Evolutionary conservation across 202 grass and related monocot species (phyloP).

Genomic region (Schoenoplectus triqueter): DNA sequence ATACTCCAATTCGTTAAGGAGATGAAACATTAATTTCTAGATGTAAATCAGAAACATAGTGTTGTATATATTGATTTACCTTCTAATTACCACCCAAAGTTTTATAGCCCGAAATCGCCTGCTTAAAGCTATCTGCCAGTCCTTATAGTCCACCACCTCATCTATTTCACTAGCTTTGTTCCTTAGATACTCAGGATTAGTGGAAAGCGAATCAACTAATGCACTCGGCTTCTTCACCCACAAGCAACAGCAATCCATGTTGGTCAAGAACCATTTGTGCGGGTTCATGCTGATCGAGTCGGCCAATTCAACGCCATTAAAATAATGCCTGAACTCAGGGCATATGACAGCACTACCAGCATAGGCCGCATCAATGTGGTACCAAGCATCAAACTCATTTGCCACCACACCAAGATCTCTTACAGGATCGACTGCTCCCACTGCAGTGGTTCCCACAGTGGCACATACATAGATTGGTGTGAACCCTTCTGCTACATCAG

Average conservation of each 20-base stretch:
- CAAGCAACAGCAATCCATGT: conserved; percentile 62
- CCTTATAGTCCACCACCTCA: conserved; percentile 54
- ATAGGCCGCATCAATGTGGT: conserved; percentile 57
- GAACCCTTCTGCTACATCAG: conserved; percentile 36
- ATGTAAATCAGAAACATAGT: background rate
- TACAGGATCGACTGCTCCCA: conserved; percentile 45
- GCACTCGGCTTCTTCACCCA: conserved; percentile 39
- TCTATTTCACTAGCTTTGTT: background rate
- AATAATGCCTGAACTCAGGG: conserved; percentile 43
- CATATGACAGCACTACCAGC: conserved; percentile 51
- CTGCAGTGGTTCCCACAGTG: conserved; percentile 47
- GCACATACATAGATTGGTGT: conserved; percentile 51
- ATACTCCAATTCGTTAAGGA: no score
- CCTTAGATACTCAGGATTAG: conserved; percentile 42
- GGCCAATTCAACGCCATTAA: conserved; percentile 56
- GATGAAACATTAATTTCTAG: background rate
- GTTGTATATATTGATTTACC: conserved; percentile 23
- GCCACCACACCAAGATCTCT: conserved; percentile 47
- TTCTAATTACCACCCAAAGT: conserved; percentile 56
- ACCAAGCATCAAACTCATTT: conserved; percentile 46
- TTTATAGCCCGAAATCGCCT: conserved; percentile 55
- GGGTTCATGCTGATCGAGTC: conserved; percentile 71
- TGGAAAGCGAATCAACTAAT: conserved; percentile 42
- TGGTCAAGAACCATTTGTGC: conserved; percentile 71
- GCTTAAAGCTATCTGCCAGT: conserved; percentile 59